phyloP scores from a whole-genome alignment of 2,329 filamentous ascomycete genomes.

The Epichloe coenophiala region DNA sequence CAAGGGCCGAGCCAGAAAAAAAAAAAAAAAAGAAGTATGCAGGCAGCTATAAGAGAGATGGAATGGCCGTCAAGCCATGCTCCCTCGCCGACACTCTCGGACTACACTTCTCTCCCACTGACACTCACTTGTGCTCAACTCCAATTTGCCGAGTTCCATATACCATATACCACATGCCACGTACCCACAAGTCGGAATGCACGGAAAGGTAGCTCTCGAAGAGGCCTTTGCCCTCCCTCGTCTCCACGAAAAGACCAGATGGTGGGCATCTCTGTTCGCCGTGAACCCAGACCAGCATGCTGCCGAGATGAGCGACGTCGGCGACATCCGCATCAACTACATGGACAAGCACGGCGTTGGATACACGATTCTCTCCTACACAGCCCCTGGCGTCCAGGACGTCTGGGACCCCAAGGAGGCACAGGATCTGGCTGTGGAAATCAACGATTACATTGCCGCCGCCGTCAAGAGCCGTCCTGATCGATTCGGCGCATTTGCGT shows the following conservation, averaged over 20 bases:
- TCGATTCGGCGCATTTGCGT: slow-evolving; percentile 34
- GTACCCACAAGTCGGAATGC: slow-evolving; percentile 23
- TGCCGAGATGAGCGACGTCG: slow-evolving; percentile 35
- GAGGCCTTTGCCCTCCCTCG: slow-evolving; percentile 49
- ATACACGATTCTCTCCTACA: slow-evolving; percentile 34
- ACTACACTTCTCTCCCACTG: too few relatives aligned
- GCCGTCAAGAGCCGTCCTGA: slow-evolving; percentile 25
- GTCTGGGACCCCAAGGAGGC: slow-evolving; percentile 28
- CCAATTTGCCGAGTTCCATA: too few relatives aligned
- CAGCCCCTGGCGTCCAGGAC: slow-evolving; percentile 34
- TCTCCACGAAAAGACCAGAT: slow-evolving; percentile 42
- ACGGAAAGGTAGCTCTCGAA: slow-evolving; percentile 48
- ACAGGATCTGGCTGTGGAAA: slow-evolving; percentile 26
- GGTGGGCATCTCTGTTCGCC: slow-evolving; percentile 48
- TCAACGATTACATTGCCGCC: slow-evolving; percentile 27
- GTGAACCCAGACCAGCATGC: slow-evolving; percentile 45
- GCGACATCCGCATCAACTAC: slow-evolving; percentile 26
- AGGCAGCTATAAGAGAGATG: too few relatives aligned
- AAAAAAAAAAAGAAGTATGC: too few relatives aligned
- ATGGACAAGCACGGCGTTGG: slow-evolving; percentile 33
- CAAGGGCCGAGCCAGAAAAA: too few relatives aligned
- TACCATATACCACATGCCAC: too few relatives aligned
- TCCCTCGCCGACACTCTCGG: too few relatives aligned
- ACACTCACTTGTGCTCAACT: too few relatives aligned
- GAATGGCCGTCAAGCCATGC: too few relatives aligned